Evolutionary conservation across 805 yeast species (phyloP), one percentile per base, ranked within the genome.

Genomic region (Yamadazyma sp.): DNA sequence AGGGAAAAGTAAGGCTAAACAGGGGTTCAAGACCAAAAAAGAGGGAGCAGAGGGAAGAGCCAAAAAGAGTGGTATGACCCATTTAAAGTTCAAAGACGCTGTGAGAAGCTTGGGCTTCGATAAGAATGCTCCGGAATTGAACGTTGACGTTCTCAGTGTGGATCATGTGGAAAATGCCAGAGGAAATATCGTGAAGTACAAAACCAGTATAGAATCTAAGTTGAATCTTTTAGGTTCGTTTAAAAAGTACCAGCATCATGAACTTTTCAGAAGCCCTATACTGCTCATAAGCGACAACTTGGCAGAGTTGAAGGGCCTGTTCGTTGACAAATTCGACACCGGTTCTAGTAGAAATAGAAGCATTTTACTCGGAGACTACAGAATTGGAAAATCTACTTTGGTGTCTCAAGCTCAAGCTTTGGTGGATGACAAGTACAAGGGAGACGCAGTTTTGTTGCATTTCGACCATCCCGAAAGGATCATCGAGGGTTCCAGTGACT

Each of bases 331-430:
- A n/a, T 52, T 79, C 8, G 42, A 60, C 10, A 13, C 12, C 3
- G 57, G 58, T 5, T 32, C 65, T 0, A 50, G 48, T 10, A 46
- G 60, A 9, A 82, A 78, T 52, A 70, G 82, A 49, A 49, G 73
- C 20, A 64, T 80, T 20, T 44, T 87, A n/a, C 56, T 75, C 14
- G 95, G 95, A 28, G 80, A 74, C 38, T 62, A 75, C 29, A 96
- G 96, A 33, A 71, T 76, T 8, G 97, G 97, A 6, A 90, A 89
- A 64, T 76, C 91, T 3, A 77, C 87, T 0, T 52, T 82, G 25
- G 50, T 89, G 32, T 59, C 90, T 0, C 96, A 89, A 58, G 68
- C 81, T 2, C 82, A 82, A 28, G 77, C 83, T 0, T 59, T 84
- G 32, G 73, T 79, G 3, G 43, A 53, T 19, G 50, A 60, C 7